A percentile compares a stretch with the other conserved stretches of the same genome.
These are phyloP conservation scores for Pythium phragmitis DNA, from an alignment of 352 stramenopile species.

Conservation along the genomic window DNA sequence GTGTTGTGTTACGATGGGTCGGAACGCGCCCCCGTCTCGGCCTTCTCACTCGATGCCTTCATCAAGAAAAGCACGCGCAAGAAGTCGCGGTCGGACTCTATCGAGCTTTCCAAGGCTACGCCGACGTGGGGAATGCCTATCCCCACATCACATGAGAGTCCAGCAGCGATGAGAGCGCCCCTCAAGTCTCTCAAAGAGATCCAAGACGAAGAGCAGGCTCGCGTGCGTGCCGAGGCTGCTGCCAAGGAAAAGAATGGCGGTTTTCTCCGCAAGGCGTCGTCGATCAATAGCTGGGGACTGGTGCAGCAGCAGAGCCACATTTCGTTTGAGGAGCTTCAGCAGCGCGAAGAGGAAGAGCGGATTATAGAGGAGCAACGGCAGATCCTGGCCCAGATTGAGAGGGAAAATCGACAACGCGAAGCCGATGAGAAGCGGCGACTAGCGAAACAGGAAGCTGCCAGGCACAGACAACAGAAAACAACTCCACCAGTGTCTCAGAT, in stretches of 20 bases:
- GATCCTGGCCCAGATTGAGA: constrained; percentile 63
- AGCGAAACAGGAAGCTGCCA: constrained; percentile 2
- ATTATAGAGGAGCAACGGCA: constrained; percentile 65
- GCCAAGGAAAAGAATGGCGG: constrained; percentile 46
- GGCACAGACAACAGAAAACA: background rate
- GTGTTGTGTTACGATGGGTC: constrained; percentile 51
- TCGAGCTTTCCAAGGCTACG: constrained; percentile 1
- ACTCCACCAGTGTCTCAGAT: background rate
- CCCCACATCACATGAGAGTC: background rate
- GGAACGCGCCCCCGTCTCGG: constrained; percentile 39
- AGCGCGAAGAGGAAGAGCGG: constrained; percentile 58
- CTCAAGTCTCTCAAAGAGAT: constrained; percentile 54
- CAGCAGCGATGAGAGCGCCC: background rate
- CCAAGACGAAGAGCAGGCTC: constrained; percentile 58
- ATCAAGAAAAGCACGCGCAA: constrained; percentile 50
- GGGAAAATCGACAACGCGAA: constrained; percentile 30
- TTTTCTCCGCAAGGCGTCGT: constrained; percentile 38
- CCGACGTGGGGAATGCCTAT: constrained; percentile 29
- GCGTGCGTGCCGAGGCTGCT: constrained; percentile 35
- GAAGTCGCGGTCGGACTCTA: constrained; percentile 24
- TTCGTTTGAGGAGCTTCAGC: constrained; percentile 63
- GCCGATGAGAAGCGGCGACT: constrained; percentile 17
- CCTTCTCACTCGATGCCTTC: constrained; percentile 67
- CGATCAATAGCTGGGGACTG: constrained; percentile 71
- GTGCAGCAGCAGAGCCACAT: constrained; percentile 43